Base-by-base conservation (phyloP, 306 rosid species). In the Parietaria judaica region DNA sequence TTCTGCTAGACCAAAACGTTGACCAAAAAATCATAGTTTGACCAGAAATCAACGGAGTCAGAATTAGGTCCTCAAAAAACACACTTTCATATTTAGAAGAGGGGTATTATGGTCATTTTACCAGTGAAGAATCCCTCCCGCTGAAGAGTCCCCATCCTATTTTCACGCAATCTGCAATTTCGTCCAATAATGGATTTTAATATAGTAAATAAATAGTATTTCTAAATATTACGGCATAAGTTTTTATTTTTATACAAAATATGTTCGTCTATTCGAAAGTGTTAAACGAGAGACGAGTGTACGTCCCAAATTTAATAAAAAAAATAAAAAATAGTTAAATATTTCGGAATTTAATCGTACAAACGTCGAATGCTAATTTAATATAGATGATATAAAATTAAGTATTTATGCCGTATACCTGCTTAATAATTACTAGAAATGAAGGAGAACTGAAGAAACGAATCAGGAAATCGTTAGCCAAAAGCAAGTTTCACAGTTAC, bases 71-170 rank as follows among this genome's bases (percentile, higher is more conserved):
- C 60, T 11, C 17, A 56, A 56, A 13, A 34, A 36, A 36, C 6
- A 10, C 14, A 34, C 41, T 36, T 4, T 44, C 45, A 41, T 56
- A 56, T 23, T 23, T 23, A 23, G 31, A 23, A 23, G 37, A 23
- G 71, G 75, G 69, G 66, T 44, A 73, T 63, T 66, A 56, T 68
- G 38, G 78, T 70, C 62, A 75, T 58, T 47, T 13, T 75, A 90
- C 97, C 78, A 69, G 55, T 48, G 97, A 75, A 34, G 88, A 69
- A 85, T 79, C 94, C 31, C 68, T 67, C 50, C 81, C 84, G 64
- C 80, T 61, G 77, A 87, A 76, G 68, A 87, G 53, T 66, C 83
- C 87, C 94, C 90, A 79, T 66, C 94, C 82, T 6, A 23, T 23
- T 23, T 2, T 23, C 31, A 75, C 68, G 65, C 95, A 90, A 39